A percentile compares a stretch with the other conserved stretches of the same genome.
Evolutionary conservation across 2,329 filamentous ascomycete genomes (phyloP).

Genomic region (Aspergillus piperis): DNA sequence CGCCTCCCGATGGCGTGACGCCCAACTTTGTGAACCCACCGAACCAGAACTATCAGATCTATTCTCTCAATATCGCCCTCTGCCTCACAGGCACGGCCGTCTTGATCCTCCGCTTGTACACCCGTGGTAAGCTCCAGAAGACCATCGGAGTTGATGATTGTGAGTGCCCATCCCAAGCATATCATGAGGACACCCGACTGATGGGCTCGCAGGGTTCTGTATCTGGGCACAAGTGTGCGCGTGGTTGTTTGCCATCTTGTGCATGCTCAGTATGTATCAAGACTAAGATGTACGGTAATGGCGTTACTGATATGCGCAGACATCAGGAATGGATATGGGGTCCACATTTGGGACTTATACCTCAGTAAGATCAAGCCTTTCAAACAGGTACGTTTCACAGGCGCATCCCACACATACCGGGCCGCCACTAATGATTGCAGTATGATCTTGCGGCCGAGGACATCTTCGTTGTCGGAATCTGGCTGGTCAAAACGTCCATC

Average conservation of each 20-base stretch:
- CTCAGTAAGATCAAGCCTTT: conserved; percentile 14
- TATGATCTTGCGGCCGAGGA: conserved; percentile 18
- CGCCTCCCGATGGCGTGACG: conserved; percentile 13
- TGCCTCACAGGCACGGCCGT: conserved; percentile 11
- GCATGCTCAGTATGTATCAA: conserved; percentile 12
- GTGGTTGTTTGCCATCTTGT: conserved; percentile 18
- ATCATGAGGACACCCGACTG: not conserved
- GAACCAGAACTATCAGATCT: conserved; percentile 13
- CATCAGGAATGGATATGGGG: conserved; percentile 14
- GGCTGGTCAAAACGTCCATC: conserved; percentile 23
- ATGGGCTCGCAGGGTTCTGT: conserved; percentile 8
- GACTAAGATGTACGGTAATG: not conserved
- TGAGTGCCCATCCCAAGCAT: not conserved
- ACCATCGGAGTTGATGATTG: conserved; percentile 13
- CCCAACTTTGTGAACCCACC: conserved; percentile 16
- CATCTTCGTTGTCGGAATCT: conserved; percentile 17
- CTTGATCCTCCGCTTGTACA: conserved; percentile 15
- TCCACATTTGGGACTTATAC: conserved; percentile 19
- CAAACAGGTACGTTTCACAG: conserved; percentile 14
- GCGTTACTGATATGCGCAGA: not conserved
- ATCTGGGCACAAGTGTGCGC: conserved; percentile 15
- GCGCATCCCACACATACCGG: not conserved
- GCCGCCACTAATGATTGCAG: not conserved
- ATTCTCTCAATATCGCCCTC: conserved; percentile 17
- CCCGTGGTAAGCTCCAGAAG: conserved; percentile 7